Evolutionary conservation across 2,329 filamentous ascomycete genomes (phyloP), one percentile per base, ranked within the genome.

Genomic region (Hirsutella rhossiliensis): DNA sequence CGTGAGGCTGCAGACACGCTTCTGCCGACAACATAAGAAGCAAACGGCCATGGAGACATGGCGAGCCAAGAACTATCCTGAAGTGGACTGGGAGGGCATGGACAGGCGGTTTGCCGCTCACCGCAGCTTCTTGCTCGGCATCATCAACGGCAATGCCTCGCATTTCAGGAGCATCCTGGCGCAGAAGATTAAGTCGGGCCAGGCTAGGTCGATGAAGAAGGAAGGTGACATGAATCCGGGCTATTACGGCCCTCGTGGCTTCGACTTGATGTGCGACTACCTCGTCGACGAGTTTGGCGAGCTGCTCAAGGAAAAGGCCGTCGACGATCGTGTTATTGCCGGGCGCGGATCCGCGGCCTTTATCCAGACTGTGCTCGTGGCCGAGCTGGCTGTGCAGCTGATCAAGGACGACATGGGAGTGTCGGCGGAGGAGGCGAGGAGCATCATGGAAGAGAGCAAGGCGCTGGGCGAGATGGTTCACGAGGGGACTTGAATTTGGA

Each of bases 241-340:
- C 0, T 95, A 94, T 62, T 95, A 94, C 62, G 88, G 88, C 2
- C 75, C 81, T 3, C 75, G 80, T 18, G 88, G 88, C 1, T 71
- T 84, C 42, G 76, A 76, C 41, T 64, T 75, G 42, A 86, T 95
- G 73, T 84, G 78, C 38, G 80, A 86, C 53, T 75, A 73, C 44
- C 73, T 88, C 32, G 78, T 84, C 46, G 56, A 64, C 4, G 68
- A 69, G 40, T 80, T 86, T 57, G 76, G 74, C 13, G 58, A 68
- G 9, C 61, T 75, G 48, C 62, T 90, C 28, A 78, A 82, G 46
- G 68, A 74, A 50, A 71, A 76, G 44, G 77, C 82, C 2, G 66
- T 79, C 15, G 68, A 72, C 43, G 84, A 90, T 56, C 65, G 69
- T 15, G 67, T 87, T 17, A 75, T 89, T 46, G 75, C 81, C 13